These are phyloP conservation scores for Trichoderma sp. DNA, from an alignment of 2,329 filamentous ascomycete species.

Conservation along the genomic window DNA sequence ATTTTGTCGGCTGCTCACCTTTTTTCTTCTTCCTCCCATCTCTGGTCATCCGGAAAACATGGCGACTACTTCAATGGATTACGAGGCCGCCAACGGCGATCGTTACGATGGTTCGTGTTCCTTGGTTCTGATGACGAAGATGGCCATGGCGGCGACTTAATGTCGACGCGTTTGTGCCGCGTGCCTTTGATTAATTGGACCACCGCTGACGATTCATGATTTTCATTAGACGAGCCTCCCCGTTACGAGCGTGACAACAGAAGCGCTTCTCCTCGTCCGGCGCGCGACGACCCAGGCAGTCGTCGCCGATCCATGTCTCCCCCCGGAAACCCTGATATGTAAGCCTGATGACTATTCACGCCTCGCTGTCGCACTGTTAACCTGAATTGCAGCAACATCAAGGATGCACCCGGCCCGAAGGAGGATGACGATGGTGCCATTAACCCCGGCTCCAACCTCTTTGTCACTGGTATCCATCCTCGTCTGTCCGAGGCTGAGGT, in stretches of 20 bases:
- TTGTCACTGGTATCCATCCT: slow-evolving; percentile 97
- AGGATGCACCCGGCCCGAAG: slow-evolving; percentile 54
- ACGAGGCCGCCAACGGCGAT: slow-evolving; percentile 67
- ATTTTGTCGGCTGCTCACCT: slow-evolving; percentile 11
- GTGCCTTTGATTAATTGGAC: slow-evolving; percentile 9
- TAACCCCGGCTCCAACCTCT: slow-evolving; percentile 97
- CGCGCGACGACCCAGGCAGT: slow-evolving; percentile 60
- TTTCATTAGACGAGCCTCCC: slow-evolving; percentile 58
- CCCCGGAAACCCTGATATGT: slow-evolving; percentile 47
- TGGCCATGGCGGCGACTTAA: background rate
- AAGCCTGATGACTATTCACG: slow-evolving; percentile 22
- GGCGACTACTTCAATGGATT: slow-evolving; percentile 70
- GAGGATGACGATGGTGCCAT: slow-evolving; percentile 75
- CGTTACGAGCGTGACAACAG: slow-evolving; percentile 68
- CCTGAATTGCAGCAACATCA: slow-evolving; percentile 44
- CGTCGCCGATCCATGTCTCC: slow-evolving; percentile 66
- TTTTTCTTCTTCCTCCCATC: slow-evolving; percentile 18
- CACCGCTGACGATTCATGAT: background rate
- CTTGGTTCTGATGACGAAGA: slow-evolving; percentile 4
- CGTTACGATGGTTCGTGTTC: slow-evolving; percentile 62
- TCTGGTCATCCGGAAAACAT: slow-evolving; percentile 41
- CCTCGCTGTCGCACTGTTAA: slow-evolving; percentile 22
- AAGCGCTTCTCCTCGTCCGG: slow-evolving; percentile 64
- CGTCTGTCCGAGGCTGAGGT: slow-evolving; percentile 88
- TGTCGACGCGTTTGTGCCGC: slow-evolving; percentile 22